Conservation (phyloP, 352 stramenopile genomes). For the Pythium grandisporangium region DNA sequence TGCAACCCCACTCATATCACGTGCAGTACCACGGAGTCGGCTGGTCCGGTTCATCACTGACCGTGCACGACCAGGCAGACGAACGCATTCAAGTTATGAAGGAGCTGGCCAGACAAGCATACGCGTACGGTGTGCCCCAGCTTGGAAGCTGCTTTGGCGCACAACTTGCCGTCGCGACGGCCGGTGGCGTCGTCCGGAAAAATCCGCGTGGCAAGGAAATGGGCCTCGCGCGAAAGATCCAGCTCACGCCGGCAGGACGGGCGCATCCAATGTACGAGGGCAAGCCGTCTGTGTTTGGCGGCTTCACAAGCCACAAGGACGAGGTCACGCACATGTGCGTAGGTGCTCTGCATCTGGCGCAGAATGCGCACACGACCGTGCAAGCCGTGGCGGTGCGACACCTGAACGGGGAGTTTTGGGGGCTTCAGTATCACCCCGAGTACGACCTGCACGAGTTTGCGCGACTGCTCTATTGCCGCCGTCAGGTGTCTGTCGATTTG, state of each 20-base stretch:
- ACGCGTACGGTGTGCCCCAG: conserved; percentile 48
- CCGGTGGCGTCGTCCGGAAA: conserved; percentile 43
- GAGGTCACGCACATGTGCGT: conserved; percentile 49
- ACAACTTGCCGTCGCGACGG: conserved; percentile 46
- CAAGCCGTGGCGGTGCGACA: conserved; percentile 46
- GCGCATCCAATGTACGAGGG: conserved; percentile 69
- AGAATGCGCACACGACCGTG: conserved; percentile 49
- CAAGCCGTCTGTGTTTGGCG: conserved; percentile 58
- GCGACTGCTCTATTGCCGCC: conserved; percentile 54
- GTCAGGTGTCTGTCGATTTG: conserved; percentile 45
- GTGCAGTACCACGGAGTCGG: conserved; percentile 61
- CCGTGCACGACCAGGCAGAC: conserved; percentile 46
- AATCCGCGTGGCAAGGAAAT: conserved; percentile 63
- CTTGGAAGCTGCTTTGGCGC: conserved; percentile 72
- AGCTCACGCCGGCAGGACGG: conserved; percentile 35
- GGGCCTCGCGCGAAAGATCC: conserved; percentile 58
- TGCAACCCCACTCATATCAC: too few relatives aligned
- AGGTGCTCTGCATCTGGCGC: conserved; percentile 35
- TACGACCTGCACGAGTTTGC: conserved; percentile 75
- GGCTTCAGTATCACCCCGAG: conserved; percentile 68
- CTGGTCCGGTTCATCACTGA: conserved; percentile 70
- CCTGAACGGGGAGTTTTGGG: conserved; percentile 70
- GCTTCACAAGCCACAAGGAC: conserved; percentile 73
- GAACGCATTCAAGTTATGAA: conserved; percentile 37
- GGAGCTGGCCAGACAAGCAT: conserved; percentile 24